Conservation (phyloP, 129 eudicot species). For the Scalesia atractyloides region DNA sequence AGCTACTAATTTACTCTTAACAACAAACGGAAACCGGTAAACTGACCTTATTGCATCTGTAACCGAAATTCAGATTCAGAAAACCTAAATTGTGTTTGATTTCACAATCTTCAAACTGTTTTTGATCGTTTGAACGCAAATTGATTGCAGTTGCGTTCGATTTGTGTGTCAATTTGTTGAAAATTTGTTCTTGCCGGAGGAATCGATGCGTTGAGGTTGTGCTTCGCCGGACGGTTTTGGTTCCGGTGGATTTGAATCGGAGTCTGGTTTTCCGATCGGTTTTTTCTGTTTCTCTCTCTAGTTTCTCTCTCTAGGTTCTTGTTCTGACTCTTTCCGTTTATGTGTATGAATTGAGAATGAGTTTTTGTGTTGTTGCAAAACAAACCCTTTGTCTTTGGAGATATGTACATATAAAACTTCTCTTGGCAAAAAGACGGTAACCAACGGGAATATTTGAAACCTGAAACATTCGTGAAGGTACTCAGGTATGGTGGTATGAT, state of each 20-base stretch:
- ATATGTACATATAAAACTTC: too few species aligned
- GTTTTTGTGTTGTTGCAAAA: slow-evolving; percentile 21
- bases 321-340: not conserved
- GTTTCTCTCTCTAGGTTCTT: slow-evolving; percentile 44
- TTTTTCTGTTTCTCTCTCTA: slow-evolving; percentile 32
- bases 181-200: not conserved
- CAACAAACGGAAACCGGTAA: slow-evolving; percentile 20
- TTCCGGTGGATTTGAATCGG: slow-evolving; percentile 40
- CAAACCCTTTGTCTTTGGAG: not conserved
- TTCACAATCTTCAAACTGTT: slow-evolving; percentile 33
- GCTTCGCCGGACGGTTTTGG: slow-evolving; percentile 24
- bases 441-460: too few species aligned
- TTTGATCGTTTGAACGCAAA: slow-evolving; percentile 37
- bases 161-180: slow-evolving; percentile 27
- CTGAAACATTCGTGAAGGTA: too few species aligned
- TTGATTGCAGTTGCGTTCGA: slow-evolving; percentile 20
- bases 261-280: slow-evolving; percentile 56
- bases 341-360: slow-evolving; percentile 33
- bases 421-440: too few species aligned
- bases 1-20: slow-evolving; percentile 38
- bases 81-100: slow-evolving; percentile 19
- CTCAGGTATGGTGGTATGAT: too few species aligned
- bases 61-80: slow-evolving; percentile 10
- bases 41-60: slow-evolving; percentile 9
- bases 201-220: slow-evolving; percentile 29